phyloP scores from a whole-genome alignment of 805 yeast species.

The Candida nitratophila region DNA sequence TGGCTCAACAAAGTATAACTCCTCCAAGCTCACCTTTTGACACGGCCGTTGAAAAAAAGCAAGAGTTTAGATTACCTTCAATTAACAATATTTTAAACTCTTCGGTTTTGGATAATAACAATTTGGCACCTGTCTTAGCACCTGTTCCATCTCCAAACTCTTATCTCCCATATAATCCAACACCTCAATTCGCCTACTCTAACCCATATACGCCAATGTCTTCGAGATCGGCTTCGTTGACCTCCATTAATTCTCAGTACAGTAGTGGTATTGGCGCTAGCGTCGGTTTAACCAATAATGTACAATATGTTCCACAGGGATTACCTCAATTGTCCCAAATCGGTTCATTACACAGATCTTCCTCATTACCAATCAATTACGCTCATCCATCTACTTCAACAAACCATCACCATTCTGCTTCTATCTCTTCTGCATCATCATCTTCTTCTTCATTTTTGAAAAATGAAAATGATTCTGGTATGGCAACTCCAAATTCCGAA shows the following conservation, averaged over 20 bases:
- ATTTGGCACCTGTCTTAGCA: neutral
- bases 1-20: neutral
- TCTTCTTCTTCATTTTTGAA: neutral
- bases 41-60: neutral
- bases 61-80: slow-evolving; percentile 14
- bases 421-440: neutral
- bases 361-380: neutral
- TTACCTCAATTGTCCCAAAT: neutral
- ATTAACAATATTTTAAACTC: slow-evolving; percentile 16
- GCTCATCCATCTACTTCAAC: neutral
- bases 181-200: neutral
- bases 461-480: neutral
- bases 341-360: neutral
- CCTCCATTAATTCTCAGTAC: slow-evolving; percentile 8
- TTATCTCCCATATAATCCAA: neutral
- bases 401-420: neutral
- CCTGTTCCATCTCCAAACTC: neutral
- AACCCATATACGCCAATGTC: slow-evolving; percentile 13
- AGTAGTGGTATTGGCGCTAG: neutral
- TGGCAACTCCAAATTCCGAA: neutral
- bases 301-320: too few species aligned
- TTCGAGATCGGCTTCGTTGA: slow-evolving; percentile 15
- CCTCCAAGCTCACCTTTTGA: slow-evolving; percentile 3
- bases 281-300: too few species aligned
- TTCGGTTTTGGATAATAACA: slow-evolving; percentile 8